Evolutionary conservation across 2,329 filamentous ascomycete genomes (phyloP).

Genomic region (Clonostachys solani): DNA sequence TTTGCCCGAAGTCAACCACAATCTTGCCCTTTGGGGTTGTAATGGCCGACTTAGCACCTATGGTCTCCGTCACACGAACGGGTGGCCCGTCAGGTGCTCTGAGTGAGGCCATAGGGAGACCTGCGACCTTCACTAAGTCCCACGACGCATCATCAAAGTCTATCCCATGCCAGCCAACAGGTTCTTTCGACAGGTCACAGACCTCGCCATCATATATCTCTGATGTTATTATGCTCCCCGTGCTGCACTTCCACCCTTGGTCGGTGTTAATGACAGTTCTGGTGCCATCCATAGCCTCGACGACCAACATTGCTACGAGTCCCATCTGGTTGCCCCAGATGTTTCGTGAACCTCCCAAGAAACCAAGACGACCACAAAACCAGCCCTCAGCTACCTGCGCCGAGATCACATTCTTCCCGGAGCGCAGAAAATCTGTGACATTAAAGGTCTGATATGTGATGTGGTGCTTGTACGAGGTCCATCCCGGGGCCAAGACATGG

Average conservation of each 20-base stretch:
- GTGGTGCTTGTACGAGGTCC: slow-evolving; percentile 43
- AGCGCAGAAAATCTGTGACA: slow-evolving; percentile 32
- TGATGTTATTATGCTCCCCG: slow-evolving; percentile 23
- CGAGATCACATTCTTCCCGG: slow-evolving; percentile 25
- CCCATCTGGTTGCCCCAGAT: slow-evolving; percentile 30
- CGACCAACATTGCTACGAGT: slow-evolving; percentile 29
- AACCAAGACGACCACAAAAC: slow-evolving; percentile 33
- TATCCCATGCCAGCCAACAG: slow-evolving; percentile 18
- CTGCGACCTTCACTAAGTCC: slow-evolving; percentile 15
- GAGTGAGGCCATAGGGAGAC: slow-evolving; percentile 23
- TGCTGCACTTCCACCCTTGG: slow-evolving; percentile 24
- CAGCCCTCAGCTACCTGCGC: slow-evolving; percentile 44
- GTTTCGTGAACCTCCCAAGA: slow-evolving; percentile 15
- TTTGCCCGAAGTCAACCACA: slow-evolving; percentile 51
- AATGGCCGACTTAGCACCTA: slow-evolving; percentile 18
- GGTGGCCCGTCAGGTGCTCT: slow-evolving; percentile 36
- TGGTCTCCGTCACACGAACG: slow-evolving; percentile 19
- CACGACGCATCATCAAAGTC: slow-evolving; percentile 12
- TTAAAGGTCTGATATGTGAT: slow-evolving; percentile 50
- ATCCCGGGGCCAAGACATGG: slow-evolving; percentile 41
- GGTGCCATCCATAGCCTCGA: slow-evolving; percentile 21
- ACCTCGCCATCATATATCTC: slow-evolving; percentile 50
- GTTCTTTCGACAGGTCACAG: slow-evolving; percentile 33
- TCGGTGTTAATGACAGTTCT: slow-evolving; percentile 24
- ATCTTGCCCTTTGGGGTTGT: slow-evolving; percentile 24